A percentile compares a stretch with the other conserved stretches of the same genome.
Evolutionary conservation across 306 rosid genomes (phyloP).

Genomic region (Fragaria ananassa): DNA sequence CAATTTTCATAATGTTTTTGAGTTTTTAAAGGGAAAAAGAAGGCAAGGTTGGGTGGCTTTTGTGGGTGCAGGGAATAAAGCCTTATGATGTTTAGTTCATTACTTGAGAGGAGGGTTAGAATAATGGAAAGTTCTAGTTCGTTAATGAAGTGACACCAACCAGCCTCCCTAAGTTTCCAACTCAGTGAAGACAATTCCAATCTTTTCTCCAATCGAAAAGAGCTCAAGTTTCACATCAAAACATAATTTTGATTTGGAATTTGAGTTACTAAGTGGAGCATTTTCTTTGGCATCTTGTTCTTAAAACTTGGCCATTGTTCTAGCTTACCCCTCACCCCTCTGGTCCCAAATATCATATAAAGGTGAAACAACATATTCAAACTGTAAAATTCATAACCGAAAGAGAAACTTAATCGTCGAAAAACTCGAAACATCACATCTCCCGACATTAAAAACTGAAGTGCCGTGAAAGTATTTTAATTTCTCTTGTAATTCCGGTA

Average conservation of each 20-base stretch:
- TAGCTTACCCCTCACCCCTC: not conserved
- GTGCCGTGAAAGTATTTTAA: not conserved
- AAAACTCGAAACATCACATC: not conserved
- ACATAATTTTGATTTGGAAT: not conserved
- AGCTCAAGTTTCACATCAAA: constrained; percentile 7
- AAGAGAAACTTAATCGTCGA: not conserved
- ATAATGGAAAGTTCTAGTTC: not conserved
- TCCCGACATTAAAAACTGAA: not conserved
- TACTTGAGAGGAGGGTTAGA: constrained; percentile 10
- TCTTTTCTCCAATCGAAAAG: constrained; percentile 11
- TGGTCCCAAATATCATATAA: not conserved
- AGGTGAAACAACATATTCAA: not conserved
- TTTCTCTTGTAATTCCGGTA: not conserved
- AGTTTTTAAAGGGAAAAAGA: constrained; percentile 17
- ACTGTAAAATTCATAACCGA: not conserved
- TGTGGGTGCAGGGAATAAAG: constrained; percentile 22
- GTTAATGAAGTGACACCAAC: constrained; percentile 9
- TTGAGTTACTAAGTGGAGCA: constrained; percentile 16
- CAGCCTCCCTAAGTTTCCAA: not conserved
- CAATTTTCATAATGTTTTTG: not conserved
- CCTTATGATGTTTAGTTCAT: constrained; percentile 6
- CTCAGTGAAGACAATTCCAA: constrained; percentile 8
- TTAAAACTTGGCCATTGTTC: not conserved
- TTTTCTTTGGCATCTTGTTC: constrained; percentile 24
- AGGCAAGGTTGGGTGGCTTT: constrained; percentile 4